Conservation (phyloP, 2,329 filamentous ascomycete genomes). For the Ophiostoma piceae region DNA sequence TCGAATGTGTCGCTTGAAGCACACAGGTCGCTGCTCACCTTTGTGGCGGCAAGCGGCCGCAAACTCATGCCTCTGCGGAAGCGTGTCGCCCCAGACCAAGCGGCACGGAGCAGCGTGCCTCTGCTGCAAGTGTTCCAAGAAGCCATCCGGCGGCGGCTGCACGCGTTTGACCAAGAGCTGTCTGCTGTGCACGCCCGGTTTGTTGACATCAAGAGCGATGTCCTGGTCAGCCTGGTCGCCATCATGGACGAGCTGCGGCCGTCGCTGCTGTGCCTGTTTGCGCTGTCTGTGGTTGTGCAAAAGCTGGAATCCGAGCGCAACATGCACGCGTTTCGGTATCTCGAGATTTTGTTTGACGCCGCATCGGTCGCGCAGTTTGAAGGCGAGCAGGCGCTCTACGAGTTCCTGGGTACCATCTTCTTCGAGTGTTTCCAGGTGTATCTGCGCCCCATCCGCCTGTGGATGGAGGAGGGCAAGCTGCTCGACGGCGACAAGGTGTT, state of each 20-base stretch:
- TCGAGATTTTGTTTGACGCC: constrained; percentile 72
- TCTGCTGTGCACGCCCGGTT: constrained; percentile 57
- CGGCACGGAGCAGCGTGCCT: constrained; percentile 37
- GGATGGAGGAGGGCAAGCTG: constrained; percentile 78
- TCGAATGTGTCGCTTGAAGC: constrained; percentile 46
- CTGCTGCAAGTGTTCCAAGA: constrained; percentile 68
- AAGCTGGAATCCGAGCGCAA: constrained; percentile 47
- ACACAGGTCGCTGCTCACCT: constrained; percentile 44
- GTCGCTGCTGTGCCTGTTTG: constrained; percentile 50
- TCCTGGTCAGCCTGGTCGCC: constrained; percentile 61
- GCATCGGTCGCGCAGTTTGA: constrained; percentile 64
- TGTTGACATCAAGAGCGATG: constrained; percentile 42
- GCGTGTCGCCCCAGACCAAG: constrained; percentile 34
- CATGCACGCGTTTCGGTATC: constrained; percentile 60
- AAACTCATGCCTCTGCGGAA: constrained; percentile 43
- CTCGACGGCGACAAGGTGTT: constrained; percentile 62
- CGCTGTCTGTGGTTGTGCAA: constrained; percentile 58
- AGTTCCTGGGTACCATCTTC: constrained; percentile 63
- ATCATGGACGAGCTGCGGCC: constrained; percentile 54
- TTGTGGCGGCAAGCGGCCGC: constrained; percentile 45
- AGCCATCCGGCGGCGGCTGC: constrained; percentile 53
- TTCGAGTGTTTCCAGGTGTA: constrained; percentile 79
- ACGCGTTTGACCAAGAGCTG: constrained; percentile 53
- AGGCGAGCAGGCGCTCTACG: constrained; percentile 57
- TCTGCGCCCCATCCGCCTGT: constrained; percentile 68